These are phyloP conservation scores for Intubia oerlemansii DNA, from an alignment of 2,329 filamentous ascomycete genomes.

Conservation along the genomic window DNA sequence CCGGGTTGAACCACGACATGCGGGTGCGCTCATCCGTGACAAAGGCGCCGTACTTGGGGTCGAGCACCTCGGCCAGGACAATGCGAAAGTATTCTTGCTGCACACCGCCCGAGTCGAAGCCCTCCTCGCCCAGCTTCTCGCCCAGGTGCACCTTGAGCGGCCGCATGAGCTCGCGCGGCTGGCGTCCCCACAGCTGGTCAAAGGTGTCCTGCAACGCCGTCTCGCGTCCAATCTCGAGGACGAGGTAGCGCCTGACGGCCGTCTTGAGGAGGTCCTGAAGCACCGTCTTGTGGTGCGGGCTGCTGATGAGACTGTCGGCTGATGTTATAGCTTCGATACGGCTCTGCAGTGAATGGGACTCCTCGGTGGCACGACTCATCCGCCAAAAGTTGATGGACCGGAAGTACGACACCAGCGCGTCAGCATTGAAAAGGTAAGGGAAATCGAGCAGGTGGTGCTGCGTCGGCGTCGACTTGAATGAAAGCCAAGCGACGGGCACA, in stretches of 20 bases:
- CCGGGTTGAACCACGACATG: constrained; percentile 76
- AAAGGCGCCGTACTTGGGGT: constrained; percentile 63
- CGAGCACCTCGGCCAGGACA: constrained; percentile 57
- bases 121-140: constrained; percentile 64
- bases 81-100: constrained; percentile 92
- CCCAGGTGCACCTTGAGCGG: constrained; percentile 80
- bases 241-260: constrained; percentile 47
- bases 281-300: constrained; percentile 35
- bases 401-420: constrained; percentile 62
- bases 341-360: constrained; percentile 35
- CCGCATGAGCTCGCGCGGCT: constrained; percentile 60
- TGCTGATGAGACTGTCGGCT: constrained; percentile 31
- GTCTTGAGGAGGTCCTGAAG: constrained; percentile 42
- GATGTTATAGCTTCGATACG: constrained; percentile 34
- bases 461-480: constrained; percentile 36
- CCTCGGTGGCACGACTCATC: constrained; percentile 66
- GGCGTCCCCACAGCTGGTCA: constrained; percentile 74
- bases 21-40: constrained; percentile 53
- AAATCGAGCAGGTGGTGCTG: constrained; percentile 58
- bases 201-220: constrained; percentile 53
- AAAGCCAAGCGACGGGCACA: constrained; percentile 52
- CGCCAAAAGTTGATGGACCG: constrained; percentile 68
- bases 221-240: constrained; percentile 46
- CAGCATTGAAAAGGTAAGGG: constrained; percentile 56
- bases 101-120: constrained; percentile 82